These are phyloP conservation scores for Logfia minima DNA, from an alignment of 129 eudicot species.

Conservation along the genomic window DNA sequence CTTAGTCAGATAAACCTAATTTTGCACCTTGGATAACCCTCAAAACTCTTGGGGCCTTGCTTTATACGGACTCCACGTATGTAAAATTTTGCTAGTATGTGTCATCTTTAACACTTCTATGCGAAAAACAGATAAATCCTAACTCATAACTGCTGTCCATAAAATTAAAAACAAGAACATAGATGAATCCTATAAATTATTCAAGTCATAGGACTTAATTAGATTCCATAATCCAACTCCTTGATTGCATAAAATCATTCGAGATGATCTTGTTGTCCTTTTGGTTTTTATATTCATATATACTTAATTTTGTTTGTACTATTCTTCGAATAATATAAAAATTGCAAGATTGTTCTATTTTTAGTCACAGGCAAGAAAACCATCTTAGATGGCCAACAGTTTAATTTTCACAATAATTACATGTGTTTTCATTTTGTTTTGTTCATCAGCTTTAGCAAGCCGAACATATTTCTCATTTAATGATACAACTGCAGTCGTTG, in stretches of 20 bases:
- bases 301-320: slow-evolving; percentile 32
- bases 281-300: slow-evolving; percentile 22
- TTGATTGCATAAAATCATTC: slow-evolving; percentile 30
- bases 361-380: slow-evolving; percentile 32
- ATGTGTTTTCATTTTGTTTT: slow-evolving; percentile 28
- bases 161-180: slow-evolving; percentile 23
- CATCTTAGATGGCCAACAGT: slow-evolving; percentile 42
- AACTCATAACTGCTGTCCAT: slow-evolving; percentile 17
- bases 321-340: slow-evolving; percentile 16
- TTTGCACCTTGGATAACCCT: background rate
- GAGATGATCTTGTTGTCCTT: slow-evolving; percentile 24
- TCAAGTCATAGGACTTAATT: slow-evolving; percentile 10
- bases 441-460: slow-evolving; percentile 38
- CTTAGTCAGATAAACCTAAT: background rate
- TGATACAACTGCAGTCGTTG: slow-evolving; percentile 29
- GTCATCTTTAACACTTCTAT: background rate
- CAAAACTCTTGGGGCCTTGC: slow-evolving; percentile 22
- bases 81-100: background rate
- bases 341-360: slow-evolving; percentile 23
- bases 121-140: background rate
- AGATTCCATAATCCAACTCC: slow-evolving; percentile 17
- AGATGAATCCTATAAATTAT: slow-evolving; percentile 22
- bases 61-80: background rate
- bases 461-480: slow-evolving; percentile 25
- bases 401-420: slow-evolving; percentile 17